Evolutionary conservation across 257 asterid species (phyloP).

Genomic region (Echites panduratus): DNA sequence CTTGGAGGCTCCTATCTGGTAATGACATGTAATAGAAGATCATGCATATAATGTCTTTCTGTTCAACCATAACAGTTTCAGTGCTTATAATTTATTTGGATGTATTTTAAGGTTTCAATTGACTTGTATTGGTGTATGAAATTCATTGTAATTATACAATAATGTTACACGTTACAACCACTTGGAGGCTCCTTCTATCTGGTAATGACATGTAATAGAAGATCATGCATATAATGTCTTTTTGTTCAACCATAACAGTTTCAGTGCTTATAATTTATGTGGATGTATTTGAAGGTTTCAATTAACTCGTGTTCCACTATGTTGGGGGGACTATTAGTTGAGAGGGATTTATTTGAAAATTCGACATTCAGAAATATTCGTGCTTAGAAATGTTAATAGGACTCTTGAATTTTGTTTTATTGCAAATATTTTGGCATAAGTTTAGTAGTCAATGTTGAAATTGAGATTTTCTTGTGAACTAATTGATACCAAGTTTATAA

Average conservation of each 20-base stretch:
- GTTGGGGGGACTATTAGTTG: not conserved
- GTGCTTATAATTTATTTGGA: not conserved
- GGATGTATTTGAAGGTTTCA: not conserved
- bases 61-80: not conserved
- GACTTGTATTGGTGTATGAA: not conserved
- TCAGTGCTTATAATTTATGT: not conserved
- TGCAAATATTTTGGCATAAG: not conserved
- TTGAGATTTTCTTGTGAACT: not conserved
- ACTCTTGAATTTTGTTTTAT: not conserved
- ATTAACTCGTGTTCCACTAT: not conserved
- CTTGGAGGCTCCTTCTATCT: not conserved
- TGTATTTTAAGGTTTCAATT: not conserved
- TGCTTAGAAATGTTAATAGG: constrained; percentile 1
- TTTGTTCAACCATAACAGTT: not conserved
- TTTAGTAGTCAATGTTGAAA: not conserved
- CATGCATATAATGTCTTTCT: not conserved
- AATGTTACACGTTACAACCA: not conserved
- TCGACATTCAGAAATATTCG: not conserved
- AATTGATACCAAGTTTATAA: not conserved
- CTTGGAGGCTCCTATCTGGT: not conserved
- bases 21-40: not conserved
- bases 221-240: not conserved
- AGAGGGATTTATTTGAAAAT: not conserved
- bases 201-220: not conserved
- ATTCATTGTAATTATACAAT: not conserved